Evolutionary conservation across 768 basidiomycete genomes (phyloP).

Genomic region (Kwoniella botswanensis): DNA sequence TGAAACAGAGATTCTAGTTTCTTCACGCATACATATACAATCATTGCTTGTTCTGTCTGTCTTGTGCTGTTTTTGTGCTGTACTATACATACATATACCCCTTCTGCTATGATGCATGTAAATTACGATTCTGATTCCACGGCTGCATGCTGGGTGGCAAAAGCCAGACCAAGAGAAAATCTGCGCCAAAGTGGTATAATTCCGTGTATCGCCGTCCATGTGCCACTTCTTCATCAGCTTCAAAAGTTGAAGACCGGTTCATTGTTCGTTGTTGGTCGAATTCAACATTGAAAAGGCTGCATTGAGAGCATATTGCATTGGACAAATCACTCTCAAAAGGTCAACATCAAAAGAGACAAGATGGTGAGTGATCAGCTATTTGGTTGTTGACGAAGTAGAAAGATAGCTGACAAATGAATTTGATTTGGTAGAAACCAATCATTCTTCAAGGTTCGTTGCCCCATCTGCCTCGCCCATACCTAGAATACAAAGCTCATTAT

Average conservation of each 20-base stretch:
- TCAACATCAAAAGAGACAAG: constrained; percentile 16
- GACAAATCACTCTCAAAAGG: no score
- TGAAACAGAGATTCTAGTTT: constrained; percentile 80
- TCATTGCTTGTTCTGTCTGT: neutral
- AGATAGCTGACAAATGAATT: neutral
- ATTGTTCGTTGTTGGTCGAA: neutral
- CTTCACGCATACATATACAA: neutral
- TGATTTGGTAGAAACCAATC: constrained; percentile 69
- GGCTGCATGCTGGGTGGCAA: neutral
- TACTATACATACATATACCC: constrained; percentile 10
- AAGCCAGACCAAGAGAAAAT: neutral
- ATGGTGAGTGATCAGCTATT: constrained; percentile 22
- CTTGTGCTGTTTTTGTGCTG: neutral
- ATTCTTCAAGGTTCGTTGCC: constrained; percentile 67
- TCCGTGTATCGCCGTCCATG: constrained; percentile 13
- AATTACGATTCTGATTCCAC: neutral
- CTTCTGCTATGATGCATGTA: neutral
- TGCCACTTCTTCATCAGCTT: constrained; percentile 24
- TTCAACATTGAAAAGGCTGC: neutral
- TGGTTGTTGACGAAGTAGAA: neutral
- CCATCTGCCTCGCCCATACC: neutral
- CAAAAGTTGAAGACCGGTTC: constrained; percentile 17
- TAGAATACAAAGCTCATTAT: neutral
- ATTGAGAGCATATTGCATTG: neutral
- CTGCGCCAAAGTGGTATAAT: constrained; percentile 15